Evolutionary conservation across 805 yeast species (phyloP), one percentile per base, ranked within the genome.

Genomic region (Cyberlindnera lachancei): DNA sequence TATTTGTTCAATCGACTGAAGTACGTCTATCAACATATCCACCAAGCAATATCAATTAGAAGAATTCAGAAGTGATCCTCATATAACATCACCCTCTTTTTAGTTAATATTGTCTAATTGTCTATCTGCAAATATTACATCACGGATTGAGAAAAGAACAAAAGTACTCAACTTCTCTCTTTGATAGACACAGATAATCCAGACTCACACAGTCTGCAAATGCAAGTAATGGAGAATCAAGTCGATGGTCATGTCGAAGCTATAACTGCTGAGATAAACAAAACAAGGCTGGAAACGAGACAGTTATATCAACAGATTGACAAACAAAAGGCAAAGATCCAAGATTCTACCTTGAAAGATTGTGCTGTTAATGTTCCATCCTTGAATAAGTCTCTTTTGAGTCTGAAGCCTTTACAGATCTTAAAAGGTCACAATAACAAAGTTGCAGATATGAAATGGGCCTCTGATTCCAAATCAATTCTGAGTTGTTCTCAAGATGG

Each of bases 401-500:
- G 63, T 40, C 33, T 64, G 30, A 56, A 53, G 34, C 59, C 63
- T 3, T 45, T 70, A 0, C 51, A 63, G 6, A 46, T 60, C 2
- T 44, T 64, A n/a, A 57, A 50, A 35, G 69, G 68, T 3, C 96
- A 88, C 52, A 72, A 71, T 42, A 80, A 76, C 50, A 86, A 87
- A 50, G 70, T 87, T 15, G 68, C 78, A 7, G 73, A 75, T 36
- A 61, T 82, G 36, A 63, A 73, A 32, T 83, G 95, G 94, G 68
- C 75, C 33, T 52, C 63, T 1, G 78, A 79, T 49, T 69, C 82
- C n/a, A 55, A 58, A 27, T 67, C 66, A 27, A 49, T 87, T 3
- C 55, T 86, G 7, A 73, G 86, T 30, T 86, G 85, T 0, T 78
- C 90, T 17, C 95, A 84, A 52, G 96, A 88, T 56, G 95, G 95